Evolutionary conservation across 352 stramenopile genomes (phyloP).

Genomic region (Phytophthora hibernalis): DNA sequence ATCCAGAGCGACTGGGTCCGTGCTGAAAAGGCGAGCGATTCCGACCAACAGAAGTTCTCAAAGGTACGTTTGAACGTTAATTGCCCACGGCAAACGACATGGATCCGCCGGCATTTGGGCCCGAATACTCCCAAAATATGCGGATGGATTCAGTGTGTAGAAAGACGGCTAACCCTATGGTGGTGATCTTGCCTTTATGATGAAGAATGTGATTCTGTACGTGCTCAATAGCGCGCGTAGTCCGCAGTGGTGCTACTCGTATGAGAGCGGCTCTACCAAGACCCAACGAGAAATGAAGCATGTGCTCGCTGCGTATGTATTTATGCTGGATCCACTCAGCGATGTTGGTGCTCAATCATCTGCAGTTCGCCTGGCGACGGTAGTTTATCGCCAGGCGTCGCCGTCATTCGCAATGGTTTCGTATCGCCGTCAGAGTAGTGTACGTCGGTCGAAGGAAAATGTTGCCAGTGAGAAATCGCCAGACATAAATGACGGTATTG

Average conservation of each 20-base stretch:
- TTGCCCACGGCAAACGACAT: background rate
- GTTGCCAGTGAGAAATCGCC: background rate
- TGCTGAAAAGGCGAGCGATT: conserved; percentile 33
- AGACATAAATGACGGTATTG: background rate
- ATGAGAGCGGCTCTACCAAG: conserved; percentile 51
- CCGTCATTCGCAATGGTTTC: conserved; percentile 39
- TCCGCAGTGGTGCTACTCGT: conserved; percentile 48
- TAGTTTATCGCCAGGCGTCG: conserved; percentile 36
- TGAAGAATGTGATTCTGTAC: conserved; percentile 41
- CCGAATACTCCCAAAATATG: background rate
- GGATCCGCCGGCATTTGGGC: background rate
- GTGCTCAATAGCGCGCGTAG: conserved; percentile 47
- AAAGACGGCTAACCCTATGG: background rate
- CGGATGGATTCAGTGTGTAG: too few species aligned
- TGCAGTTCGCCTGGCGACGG: conserved; percentile 8
- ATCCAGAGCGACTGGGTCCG: conserved; percentile 37
- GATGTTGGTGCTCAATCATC: too few species aligned
- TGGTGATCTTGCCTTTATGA: background rate
- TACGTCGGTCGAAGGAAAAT: background rate
- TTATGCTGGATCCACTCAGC: conserved; percentile 17
- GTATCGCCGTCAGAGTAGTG: conserved; percentile 31
- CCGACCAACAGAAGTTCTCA: conserved; percentile 28
- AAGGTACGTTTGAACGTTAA: conserved; percentile 25
- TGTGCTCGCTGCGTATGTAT: conserved; percentile 39
- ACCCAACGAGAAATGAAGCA: conserved; percentile 46